These are phyloP conservation scores for Hypoxylon crocopeplum DNA, from an alignment of 495 filamentous ascomycete genomes.

Conservation along the genomic window DNA sequence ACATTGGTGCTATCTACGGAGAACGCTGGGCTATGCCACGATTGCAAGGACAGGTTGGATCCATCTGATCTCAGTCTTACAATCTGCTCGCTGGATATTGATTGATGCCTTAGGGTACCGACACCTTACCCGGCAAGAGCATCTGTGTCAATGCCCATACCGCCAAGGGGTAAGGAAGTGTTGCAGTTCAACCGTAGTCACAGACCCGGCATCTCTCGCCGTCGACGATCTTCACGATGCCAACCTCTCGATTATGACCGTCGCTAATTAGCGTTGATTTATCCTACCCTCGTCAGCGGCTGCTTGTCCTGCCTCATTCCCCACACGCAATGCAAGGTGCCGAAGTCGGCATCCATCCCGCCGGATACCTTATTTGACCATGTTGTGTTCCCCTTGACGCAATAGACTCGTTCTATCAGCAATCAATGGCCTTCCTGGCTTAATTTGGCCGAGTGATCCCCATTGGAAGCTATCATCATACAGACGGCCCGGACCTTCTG, in stretches of 20 bases:
- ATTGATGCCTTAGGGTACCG: constrained; percentile 28
- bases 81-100: constrained; percentile 15
- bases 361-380: constrained; percentile 32
- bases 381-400: constrained; percentile 36
- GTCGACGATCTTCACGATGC: constrained; percentile 35
- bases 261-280: constrained; percentile 28
- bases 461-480: constrained; percentile 10
- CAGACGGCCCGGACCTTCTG: constrained; percentile 7
- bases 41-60: constrained; percentile 17
- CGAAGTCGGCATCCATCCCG: constrained; percentile 36
- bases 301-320: constrained; percentile 30
- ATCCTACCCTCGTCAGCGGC: constrained; percentile 24
- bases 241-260: constrained; percentile 14
- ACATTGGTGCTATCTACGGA: constrained; percentile 16
- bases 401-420: constrained; percentile 23
- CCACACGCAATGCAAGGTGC: constrained; percentile 33
- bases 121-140: constrained; percentile 1
- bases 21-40: constrained; percentile 29
- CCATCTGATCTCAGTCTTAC: constrained; percentile 23
- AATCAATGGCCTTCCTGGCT: constrained; percentile 5
- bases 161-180: constrained; percentile 2
- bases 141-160: not conserved
- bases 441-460: constrained; percentile 6
- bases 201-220: constrained; percentile 10
- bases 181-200: constrained; percentile 22